Evolutionary conservation across 1,284 basidiomycete genomes (phyloP), one percentile per base, ranked within the genome.

Genomic region (Hymenochaete sp.): DNA sequence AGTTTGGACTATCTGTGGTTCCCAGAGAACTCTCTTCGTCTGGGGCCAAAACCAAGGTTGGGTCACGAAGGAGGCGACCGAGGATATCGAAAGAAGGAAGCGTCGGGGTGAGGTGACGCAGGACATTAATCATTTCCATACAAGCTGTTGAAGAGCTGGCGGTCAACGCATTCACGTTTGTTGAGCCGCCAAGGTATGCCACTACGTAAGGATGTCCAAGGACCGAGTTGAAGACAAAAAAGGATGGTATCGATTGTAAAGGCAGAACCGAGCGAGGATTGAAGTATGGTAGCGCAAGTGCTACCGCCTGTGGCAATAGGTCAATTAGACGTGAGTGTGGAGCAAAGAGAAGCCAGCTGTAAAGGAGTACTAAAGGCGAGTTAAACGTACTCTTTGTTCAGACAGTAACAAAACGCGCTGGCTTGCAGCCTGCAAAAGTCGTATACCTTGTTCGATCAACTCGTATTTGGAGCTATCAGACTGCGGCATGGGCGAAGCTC

Each of bases 41-140:
- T 21, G 31, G n/a, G 4, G 25, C 13, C 22, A 52, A 50, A 31
- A 75, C 60, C 25, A 62, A 57, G 0, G 78, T 76, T 26, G 68
- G 61, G 55, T 84, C 80, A 47, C 74, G 71, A 14, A 87, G 62
- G 3, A 87, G 63, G 9, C 75, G 71, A 9, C 77, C 80, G 31
- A 85, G 62, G 21, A 87, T 63, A 56, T 87, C 82, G 54, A 86
- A 82, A 3, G 79, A 76, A n/a, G 79, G 68, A 24, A 86, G 63
- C 0, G 74, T 75, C 0, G 82, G 82, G 4, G 83, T 79, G 28
- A 82, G 67, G 50, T 64, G 67, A 6, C 66, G 65, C 16, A 83
- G 61, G 16, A 75, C 71, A 35, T 81, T 75, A 41, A 82, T 65
- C 59, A 77, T 81, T n/a, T 48, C 46, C 24, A 37, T 21, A 37